Evolutionary conservation across 202 grass and related monocot species (phyloP), one percentile per base, ranked within the genome.

Genomic region (Schoenoplectus tabernaemontani): DNA sequence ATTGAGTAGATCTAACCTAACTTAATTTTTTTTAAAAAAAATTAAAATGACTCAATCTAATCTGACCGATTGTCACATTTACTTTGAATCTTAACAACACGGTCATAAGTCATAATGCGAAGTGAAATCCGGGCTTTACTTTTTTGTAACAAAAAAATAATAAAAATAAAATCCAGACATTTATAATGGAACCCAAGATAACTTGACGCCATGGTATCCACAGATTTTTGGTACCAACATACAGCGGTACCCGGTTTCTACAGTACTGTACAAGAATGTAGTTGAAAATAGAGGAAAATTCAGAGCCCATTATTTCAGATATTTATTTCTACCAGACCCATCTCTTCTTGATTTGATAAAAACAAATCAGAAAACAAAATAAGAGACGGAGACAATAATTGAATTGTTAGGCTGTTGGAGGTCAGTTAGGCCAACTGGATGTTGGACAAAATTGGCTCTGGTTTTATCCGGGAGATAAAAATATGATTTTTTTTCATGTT

Each of bases 261-360:
- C 12, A 13, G 43, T 72, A 72, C 12, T 72, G 67, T 72, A 72
- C 43, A 48, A 72, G 43, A 72, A 72, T 47, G 9, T 48, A 72
- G 20, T 72, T 50, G 22, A 12, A 30, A 72, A 72, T 41, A 50
- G 22, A 42, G 11, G 13, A 3, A 23, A 30, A 4, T 28, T 71
- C 23, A 50, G 42, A 72, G 41, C 23, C 23, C 67, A 28, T 50
- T 17, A 41, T 15, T 30, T 72, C 10, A 32, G 42, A 50, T 71
- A 71, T 71, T 71, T 72, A 50, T 72, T 28, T 72, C 8, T 12
- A 48, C 7, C 22, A 48, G 23, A 72, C n/a, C 22, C 23, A 72
- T 48, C 23, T 30, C 23, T 72, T 32, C 67, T 72, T 72, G 67
- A 26, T 48, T 48, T 72, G 22, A 72, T 72, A 72, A 72, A 48